phyloP scores from a whole-genome alignment of 2,329 filamentous ascomycete species.

The Ascomycota sp. region DNA sequence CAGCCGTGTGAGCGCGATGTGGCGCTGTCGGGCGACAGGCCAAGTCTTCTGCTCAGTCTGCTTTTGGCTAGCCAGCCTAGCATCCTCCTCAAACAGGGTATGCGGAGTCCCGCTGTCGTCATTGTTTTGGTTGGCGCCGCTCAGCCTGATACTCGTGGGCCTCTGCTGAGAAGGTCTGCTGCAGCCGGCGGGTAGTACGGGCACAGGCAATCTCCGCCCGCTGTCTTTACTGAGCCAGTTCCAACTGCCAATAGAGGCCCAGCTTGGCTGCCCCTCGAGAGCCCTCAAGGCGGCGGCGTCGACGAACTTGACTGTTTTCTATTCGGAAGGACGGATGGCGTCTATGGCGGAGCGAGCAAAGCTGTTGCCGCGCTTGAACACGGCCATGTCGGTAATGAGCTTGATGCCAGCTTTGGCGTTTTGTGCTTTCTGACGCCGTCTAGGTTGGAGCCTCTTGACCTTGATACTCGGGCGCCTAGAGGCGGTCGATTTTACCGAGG shows the following conservation, averaged over 20 bases:
- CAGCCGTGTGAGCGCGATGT: slow-evolving; percentile 44
- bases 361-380: slow-evolving; percentile 23
- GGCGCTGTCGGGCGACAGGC: slow-evolving; percentile 25
- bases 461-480: slow-evolving; percentile 19
- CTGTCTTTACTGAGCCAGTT: slow-evolving; percentile 30
- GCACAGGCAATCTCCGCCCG: slow-evolving; percentile 32
- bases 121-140: slow-evolving; percentile 16
- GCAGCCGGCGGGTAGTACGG: slow-evolving; percentile 28
- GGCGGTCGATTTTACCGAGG: slow-evolving; percentile 3
- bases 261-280: slow-evolving; percentile 33
- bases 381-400: slow-evolving; percentile 48
- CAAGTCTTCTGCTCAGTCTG: slow-evolving; percentile 17
- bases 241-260: slow-evolving; percentile 34
- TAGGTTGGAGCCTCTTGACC: slow-evolving; percentile 31
- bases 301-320: slow-evolving; percentile 26
- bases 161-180: slow-evolving; percentile 13
- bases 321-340: slow-evolving; percentile 10
- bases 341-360: slow-evolving; percentile 12
- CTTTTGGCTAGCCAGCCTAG: slow-evolving; percentile 19
- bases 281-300: slow-evolving; percentile 38
- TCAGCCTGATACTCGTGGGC: slow-evolving; percentile 16
- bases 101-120: slow-evolving; percentile 34
- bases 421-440: slow-evolving; percentile 37
- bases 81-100: slow-evolving; percentile 54
- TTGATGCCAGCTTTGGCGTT: slow-evolving; percentile 43